These are phyloP conservation scores for Trichoderma simmonsii DNA, from an alignment of 2,329 filamentous ascomycete species.

Conservation along the genomic window DNA sequence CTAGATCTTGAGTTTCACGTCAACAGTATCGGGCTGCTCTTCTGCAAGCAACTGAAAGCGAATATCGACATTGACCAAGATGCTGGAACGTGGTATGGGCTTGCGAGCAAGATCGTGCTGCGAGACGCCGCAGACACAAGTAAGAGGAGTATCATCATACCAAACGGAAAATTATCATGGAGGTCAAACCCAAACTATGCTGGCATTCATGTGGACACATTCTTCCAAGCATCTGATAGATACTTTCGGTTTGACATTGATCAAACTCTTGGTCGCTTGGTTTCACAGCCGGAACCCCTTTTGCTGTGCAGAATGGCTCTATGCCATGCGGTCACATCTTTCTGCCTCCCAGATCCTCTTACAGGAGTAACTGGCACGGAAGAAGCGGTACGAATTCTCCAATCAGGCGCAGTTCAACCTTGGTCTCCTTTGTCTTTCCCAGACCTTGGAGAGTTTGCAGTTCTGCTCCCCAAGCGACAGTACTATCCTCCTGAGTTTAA, in stretches of 20 bases:
- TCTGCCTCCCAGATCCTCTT: conserved; percentile 53
- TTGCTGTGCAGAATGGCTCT: conserved; percentile 56
- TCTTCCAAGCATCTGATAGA: too few species aligned
- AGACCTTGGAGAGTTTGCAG: conserved; percentile 3
- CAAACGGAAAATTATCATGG: conserved; percentile 40
- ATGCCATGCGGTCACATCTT: conserved; percentile 60
- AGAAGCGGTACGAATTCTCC: conserved; percentile 51
- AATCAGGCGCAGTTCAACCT: conserved; percentile 49
- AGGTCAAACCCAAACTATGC: conserved; percentile 18
- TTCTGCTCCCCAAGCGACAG: conserved; percentile 28
- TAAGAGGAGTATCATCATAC: conserved; percentile 52
- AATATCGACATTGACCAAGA: conserved; percentile 58
- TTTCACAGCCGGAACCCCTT: conserved; percentile 54
- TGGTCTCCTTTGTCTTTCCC: conserved; percentile 38
- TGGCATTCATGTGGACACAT: conserved; percentile 40
- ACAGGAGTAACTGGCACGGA: conserved; percentile 60
- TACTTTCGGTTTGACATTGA: conserved; percentile 49
- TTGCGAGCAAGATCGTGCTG: conserved; percentile 57
- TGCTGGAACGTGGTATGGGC: conserved; percentile 57
- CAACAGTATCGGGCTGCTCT: conserved; percentile 40
- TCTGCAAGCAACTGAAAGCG: conserved; percentile 47
- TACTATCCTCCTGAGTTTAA: conserved; percentile 38
- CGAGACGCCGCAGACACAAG: conserved; percentile 39
- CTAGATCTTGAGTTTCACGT: conserved; percentile 14
- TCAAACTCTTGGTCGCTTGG: conserved; percentile 50